A percentile compares a stretch with the other conserved stretches of the same genome.
Evolutionary conservation across 1,284 basidiomycete genomes (phyloP).

Genomic region (Cutaneotrichosporon sp.): DNA sequence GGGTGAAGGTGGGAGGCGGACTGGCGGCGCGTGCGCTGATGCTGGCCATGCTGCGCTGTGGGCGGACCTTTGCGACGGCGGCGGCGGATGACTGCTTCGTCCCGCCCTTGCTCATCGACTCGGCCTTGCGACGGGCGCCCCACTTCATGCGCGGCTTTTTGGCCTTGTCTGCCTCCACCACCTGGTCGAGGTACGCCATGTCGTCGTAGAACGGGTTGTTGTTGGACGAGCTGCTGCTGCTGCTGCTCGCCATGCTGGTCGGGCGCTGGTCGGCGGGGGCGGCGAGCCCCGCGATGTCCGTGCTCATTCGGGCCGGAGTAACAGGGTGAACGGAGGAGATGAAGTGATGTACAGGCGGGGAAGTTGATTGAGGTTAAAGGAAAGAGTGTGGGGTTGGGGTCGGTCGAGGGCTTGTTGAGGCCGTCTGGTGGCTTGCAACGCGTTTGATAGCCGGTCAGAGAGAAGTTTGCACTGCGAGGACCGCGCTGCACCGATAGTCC

Average conservation of each 20-base stretch:
- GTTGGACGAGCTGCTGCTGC: background rate
- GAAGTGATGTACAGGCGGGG: background rate
- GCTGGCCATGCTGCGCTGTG: background rate
- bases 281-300: background rate
- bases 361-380: background rate
- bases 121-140: background rate
- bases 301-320: background rate
- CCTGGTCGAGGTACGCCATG: slow-evolving; percentile 7
- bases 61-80: background rate
- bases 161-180: background rate
- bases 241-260: background rate
- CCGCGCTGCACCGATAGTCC: too few species aligned
- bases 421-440: background rate
- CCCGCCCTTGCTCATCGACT: background rate
- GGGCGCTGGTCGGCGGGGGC: background rate
- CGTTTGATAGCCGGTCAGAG: too few species aligned
- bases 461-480: too few species aligned
- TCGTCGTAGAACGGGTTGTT: slow-evolving; percentile 3
- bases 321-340: background rate
- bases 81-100: background rate
- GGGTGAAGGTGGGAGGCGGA: background rate
- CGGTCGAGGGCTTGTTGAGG: background rate
- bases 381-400: background rate
- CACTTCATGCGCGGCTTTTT: slow-evolving; percentile 1
- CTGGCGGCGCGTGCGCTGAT: background rate